Base-by-base conservation (phyloP, 306 rosid genomes). In the Prosopis cineraria region DNA sequence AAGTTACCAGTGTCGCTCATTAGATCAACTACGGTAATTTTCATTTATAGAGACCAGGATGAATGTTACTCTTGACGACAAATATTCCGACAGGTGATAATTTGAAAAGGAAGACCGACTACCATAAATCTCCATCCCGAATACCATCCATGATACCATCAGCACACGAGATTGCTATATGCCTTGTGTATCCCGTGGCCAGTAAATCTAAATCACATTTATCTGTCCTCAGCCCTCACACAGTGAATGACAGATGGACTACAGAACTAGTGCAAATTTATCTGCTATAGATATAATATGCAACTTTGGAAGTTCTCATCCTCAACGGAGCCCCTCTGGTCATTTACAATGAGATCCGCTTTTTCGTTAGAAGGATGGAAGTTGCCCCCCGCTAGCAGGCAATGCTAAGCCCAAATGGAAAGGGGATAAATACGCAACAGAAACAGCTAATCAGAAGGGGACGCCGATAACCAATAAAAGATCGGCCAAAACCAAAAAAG, bases 391-490 rank as follows among this genome's bases (percentile, higher is more conserved):
- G 40, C 53, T 77, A n/a, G 40, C 75, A 17, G 75, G 56, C 84
- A 75, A 75, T 33, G 73, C 80, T 64, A 73, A 76, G 59, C 82
- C 60, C 4, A n/a, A 80, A 43, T 77, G 25, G 43, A 84, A 72
- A 48, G 37, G 82, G 68, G 58, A 43, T 67, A 52, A 48, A 44
- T 47, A 75, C 7, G 39, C 64, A 75, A 75, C 83, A 33, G 59
- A 29, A 50, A 70, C 78, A 72, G 43, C 70, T 55, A 80, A 34
- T 34, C 37, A 34, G 37, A 55, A 63, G 44, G 20, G 80, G 79
- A 53, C 7, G 43, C 77, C 73, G 72, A 83, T 76, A 19, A 47
- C 73, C 77, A 85, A 83, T 85, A 77, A 59, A 50, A 80, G 84
- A 72, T 30, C 73, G 85, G 63, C 78, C 31, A 44, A 67, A 24